Base-by-base conservation (phyloP, 345 rosid genomes). In the Garcia nutans region DNA sequence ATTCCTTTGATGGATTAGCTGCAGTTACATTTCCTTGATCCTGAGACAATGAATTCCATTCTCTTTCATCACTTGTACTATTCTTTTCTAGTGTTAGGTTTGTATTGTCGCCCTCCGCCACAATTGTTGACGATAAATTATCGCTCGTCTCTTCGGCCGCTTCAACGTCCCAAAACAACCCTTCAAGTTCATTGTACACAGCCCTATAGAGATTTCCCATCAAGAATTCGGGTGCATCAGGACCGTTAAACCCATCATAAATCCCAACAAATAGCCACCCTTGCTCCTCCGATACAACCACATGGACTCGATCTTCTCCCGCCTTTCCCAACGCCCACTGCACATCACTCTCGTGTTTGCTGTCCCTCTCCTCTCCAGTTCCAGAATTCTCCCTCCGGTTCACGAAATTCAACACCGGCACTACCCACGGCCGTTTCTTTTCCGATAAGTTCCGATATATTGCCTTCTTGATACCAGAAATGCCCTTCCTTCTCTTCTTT, bases 311-410 rank as follows among this genome's bases (percentile, higher is more conserved):
- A 65, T 95, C 99, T 89, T 95, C 99, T 8, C 99, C 99, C 0
- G 99, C 98, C 84, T 95, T 95, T 37, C 96, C 99, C 79, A 91
- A 79, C 71, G 98, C 98, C 99, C 99, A 95, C 82, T 95, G 96
- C 65, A 95, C 92, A 77, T 89, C 88, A 6, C 84, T 86, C 83
- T 86, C 87, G 23, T 75, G 80, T 15, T 28, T 83, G 52, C 72
- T 80, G 65, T 75, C 83, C 28, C 65, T 68, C 71, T 60, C 85
- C 26, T 74, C 87, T 58, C 67, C 84, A 19, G 81, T 71, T 57
- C 67, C 79, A 15, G 74, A 76, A 58, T 77, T 87, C 64, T 90
- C 93, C 68, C 75, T 90, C 80, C 87, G 81, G 60, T 83, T 88
- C 56, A 82, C 93, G 77, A 94, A 91, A 84, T 88, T 91, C 78